Conservation (phyloP, 1,139 yeast species). For the Spathaspora sp. region DNA sequence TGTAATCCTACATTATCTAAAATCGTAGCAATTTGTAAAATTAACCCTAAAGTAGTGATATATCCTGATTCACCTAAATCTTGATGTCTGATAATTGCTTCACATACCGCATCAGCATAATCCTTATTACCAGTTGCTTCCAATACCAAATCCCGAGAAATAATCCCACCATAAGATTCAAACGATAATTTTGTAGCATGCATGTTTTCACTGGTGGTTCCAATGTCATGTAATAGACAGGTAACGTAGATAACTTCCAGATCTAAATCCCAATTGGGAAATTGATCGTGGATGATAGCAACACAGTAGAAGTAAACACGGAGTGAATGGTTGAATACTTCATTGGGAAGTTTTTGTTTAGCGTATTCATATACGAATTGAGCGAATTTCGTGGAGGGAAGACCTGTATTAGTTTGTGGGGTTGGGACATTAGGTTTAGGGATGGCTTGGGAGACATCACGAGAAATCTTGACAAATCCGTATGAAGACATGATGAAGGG, state of each 20-base stretch:
- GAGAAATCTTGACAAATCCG: slow-evolving; percentile 33
- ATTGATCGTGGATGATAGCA: slow-evolving; percentile 38
- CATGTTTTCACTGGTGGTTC: slow-evolving; percentile 37
- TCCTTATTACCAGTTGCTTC: slow-evolving; percentile 25
- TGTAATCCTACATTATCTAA: slow-evolving; percentile 39
- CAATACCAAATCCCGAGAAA: slow-evolving; percentile 30
- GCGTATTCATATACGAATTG: slow-evolving; percentile 25
- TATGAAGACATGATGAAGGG: slow-evolving; percentile 25
- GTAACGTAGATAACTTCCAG: slow-evolving; percentile 32
- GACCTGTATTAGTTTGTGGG: slow-evolving; percentile 19
- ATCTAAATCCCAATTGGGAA: slow-evolving; percentile 35
- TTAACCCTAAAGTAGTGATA: slow-evolving; percentile 37
- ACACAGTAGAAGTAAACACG: slow-evolving; percentile 33
- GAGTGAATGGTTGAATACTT: slow-evolving; percentile 32
- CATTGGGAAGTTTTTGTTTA: slow-evolving; percentile 22
- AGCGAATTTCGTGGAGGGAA: slow-evolving; percentile 25
- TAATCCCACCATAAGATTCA: slow-evolving; percentile 38
- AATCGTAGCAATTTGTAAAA: slow-evolving; percentile 36
- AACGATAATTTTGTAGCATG: slow-evolving; percentile 36
- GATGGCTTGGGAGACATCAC: slow-evolving; percentile 29
- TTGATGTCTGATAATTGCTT: slow-evolving; percentile 40
- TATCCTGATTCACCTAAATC: slow-evolving; percentile 36
- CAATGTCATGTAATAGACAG: slow-evolving; percentile 37
- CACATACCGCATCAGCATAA: slow-evolving; percentile 40
- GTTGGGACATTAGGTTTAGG: slow-evolving; percentile 29